Evolutionary conservation across 2,329 filamentous ascomycete species (phyloP).

Genomic region (Stachybotrys echinatus): DNA sequence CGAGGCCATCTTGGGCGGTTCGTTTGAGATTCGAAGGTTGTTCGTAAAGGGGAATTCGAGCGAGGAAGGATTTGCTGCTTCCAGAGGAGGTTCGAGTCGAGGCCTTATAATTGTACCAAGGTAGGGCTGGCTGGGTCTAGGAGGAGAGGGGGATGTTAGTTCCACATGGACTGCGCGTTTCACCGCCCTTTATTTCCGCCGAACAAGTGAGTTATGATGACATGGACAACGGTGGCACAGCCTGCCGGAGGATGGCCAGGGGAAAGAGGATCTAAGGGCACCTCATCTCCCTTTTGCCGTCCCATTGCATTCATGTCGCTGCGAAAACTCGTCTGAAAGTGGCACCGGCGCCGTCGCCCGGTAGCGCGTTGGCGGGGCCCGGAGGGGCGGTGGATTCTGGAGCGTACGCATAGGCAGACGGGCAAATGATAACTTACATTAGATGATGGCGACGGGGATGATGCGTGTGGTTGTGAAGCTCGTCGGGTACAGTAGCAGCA

Average conservation of each 20-base stretch:
- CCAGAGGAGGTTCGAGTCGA: not conserved
- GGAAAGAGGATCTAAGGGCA: not conserved
- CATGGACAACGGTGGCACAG: not conserved
- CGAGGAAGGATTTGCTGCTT: not conserved
- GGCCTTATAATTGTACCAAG: not conserved
- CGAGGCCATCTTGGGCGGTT: conserved; percentile 51
- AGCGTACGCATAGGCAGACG: not conserved
- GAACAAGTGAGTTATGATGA: not conserved
- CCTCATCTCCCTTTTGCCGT: not conserved
- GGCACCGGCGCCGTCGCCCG: not conserved
- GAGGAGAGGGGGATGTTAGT: not conserved
- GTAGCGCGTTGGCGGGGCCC: not conserved
- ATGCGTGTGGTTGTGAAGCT: not conserved
- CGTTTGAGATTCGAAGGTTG: not conserved
- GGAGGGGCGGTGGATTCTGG: not conserved
- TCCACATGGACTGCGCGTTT: not conserved
- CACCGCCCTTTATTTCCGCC: not conserved
- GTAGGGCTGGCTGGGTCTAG: not conserved
- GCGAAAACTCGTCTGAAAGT: not conserved
- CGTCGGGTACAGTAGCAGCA: not conserved
- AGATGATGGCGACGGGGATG: too few species aligned
- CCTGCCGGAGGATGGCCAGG: not conserved
- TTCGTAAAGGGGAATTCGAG: conserved; percentile 3
- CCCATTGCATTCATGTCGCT: not conserved
- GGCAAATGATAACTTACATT: not conserved